phyloP scores from a whole-genome alignment of 148 eudicot genomes.

The Cornus controversa region DNA sequence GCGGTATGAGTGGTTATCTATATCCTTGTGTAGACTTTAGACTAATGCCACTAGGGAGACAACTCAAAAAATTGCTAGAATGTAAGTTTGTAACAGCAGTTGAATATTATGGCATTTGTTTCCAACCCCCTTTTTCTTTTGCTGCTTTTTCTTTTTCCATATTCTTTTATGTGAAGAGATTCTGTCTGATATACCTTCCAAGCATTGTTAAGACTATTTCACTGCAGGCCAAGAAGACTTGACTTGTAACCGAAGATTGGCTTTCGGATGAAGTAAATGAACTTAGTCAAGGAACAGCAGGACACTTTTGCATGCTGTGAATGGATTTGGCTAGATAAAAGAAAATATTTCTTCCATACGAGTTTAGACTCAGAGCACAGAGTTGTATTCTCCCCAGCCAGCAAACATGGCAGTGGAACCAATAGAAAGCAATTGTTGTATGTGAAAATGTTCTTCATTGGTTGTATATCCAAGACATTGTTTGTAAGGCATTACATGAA shows the following conservation, averaged over 20 bases:
- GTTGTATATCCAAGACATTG: not conserved
- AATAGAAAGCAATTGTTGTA: not conserved
- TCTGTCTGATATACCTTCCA: not conserved
- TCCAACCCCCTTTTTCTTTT: not conserved
- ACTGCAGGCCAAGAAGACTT: constrained; percentile 35
- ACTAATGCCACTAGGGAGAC: not conserved
- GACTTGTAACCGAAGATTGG: constrained; percentile 7
- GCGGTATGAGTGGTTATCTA: too few species aligned
- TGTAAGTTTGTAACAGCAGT: not conserved
- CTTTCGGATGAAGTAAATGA: not conserved
- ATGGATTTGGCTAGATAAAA: not conserved
- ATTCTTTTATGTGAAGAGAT: not conserved
- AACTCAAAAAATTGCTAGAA: too few species aligned
- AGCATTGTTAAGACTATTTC: not conserved
- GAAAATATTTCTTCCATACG: not conserved
- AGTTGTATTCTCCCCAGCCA: not conserved
- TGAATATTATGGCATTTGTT: not conserved
- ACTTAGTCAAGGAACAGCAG: not conserved
- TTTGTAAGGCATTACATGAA: not conserved
- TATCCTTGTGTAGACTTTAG: too few species aligned
- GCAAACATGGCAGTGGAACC: too few species aligned
- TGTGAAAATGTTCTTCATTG: not conserved
- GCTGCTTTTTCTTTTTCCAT: not conserved
- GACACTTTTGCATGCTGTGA: not conserved
- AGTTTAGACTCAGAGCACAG: not conserved